phyloP scores from a whole-genome alignment of 129 eudicot genomes.

The Heracleum sosnowskyi region DNA sequence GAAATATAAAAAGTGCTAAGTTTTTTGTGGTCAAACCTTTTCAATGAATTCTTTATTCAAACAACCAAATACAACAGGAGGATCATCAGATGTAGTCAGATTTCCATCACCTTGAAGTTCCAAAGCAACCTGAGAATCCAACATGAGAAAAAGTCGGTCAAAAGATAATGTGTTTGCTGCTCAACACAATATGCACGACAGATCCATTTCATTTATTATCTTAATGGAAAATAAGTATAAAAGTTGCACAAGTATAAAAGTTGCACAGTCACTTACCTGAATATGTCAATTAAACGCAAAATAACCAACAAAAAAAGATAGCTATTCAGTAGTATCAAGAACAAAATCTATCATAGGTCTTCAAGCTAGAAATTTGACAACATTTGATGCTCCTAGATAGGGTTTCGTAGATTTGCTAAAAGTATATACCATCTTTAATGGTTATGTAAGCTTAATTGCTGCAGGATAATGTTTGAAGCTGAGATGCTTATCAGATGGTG shows the following conservation, averaged over 20 bases:
- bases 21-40: constrained; percentile 43
- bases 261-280: not conserved
- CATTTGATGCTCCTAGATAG: not conserved
- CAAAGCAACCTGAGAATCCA: constrained; percentile 58
- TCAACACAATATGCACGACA: not conserved
- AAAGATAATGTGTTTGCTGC: not conserved
- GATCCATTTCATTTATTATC: not conserved
- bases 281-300: not conserved
- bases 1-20: not conserved
- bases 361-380: not conserved
- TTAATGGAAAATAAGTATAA: not conserved
- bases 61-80: constrained; percentile 79
- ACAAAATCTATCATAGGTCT: not conserved
- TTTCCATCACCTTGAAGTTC: constrained; percentile 83
- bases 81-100: constrained; percentile 83
- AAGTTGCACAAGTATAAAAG: not conserved
- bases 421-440: not conserved
- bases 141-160: constrained; percentile 1
- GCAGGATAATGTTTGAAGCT: not conserved
- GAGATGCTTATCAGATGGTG: not conserved
- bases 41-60: constrained; percentile 56
- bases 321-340: not conserved
- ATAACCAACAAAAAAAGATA: not conserved
- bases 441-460: not conserved
- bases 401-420: not conserved